Evolutionary conservation across 768 basidiomycete species (phyloP).

Genomic region (Tylopilus intermedius): DNA sequence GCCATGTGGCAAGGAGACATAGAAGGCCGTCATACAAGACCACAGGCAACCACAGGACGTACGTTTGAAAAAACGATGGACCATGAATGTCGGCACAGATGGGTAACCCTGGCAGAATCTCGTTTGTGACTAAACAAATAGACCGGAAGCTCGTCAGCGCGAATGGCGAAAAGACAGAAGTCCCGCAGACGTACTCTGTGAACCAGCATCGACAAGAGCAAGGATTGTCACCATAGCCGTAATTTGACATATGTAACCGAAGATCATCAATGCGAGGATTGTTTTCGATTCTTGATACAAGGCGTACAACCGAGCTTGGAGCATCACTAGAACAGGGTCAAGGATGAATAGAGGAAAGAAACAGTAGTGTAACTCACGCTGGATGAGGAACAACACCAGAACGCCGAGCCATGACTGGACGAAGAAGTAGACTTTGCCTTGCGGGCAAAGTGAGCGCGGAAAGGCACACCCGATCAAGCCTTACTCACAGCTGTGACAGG

Average conservation of each 20-base stretch:
- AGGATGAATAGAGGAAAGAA: neutral
- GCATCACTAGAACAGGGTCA: conserved; percentile 8
- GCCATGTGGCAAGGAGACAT: conserved; percentile 6
- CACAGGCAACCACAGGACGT: conserved; percentile 7
- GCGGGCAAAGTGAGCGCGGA: neutral
- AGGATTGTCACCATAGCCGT: conserved; percentile 5
- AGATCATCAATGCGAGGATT: conserved; percentile 7
- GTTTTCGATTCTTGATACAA: conserved; percentile 13
- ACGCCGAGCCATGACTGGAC: conserved; percentile 10
- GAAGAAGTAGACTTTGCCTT: conserved; percentile 15
- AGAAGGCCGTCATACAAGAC: conserved; percentile 7
- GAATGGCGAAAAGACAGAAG: neutral
- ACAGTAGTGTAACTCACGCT: conserved; percentile 4
- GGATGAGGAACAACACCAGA: conserved; percentile 10
- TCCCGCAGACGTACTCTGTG: conserved; percentile 2
- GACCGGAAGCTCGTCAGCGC: neutral
- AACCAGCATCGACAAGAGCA: neutral
- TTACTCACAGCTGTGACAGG: conserved; percentile 13
- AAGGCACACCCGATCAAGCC: neutral
- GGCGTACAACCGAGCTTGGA: conserved; percentile 15
- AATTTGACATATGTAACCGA: conserved; percentile 13
- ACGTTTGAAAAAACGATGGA: neutral
- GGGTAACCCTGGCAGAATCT: conserved; percentile 1
- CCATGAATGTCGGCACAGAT: neutral
- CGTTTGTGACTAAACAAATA: conserved; percentile 4